A percentile compares a stretch with the other conserved stretches of the same genome.
phyloP scores from a whole-genome alignment of 2,329 filamentous ascomycete genomes.

The Fusarium sp. region DNA sequence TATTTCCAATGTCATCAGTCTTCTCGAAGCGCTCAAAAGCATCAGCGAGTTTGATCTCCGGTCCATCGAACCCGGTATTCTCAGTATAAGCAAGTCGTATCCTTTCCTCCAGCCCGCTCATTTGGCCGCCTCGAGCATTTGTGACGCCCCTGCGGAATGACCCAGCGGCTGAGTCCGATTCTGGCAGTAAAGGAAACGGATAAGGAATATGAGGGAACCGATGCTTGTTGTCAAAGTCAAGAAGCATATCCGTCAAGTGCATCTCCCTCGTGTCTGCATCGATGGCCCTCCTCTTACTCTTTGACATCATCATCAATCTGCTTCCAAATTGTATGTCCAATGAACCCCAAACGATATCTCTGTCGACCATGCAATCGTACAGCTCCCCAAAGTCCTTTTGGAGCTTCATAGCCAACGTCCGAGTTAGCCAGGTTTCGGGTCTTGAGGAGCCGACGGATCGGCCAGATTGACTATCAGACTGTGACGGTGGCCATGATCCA shows the following conservation, averaged over 20 bases:
- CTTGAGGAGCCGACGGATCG: conserved; percentile 44
- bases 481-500: conserved; percentile 65
- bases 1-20: conserved; percentile 57
- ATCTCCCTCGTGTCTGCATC: conserved; percentile 62
- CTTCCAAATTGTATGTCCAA: conserved; percentile 68
- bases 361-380: conserved; percentile 76
- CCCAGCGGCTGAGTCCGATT: conserved; percentile 51
- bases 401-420: conserved; percentile 64
- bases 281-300: conserved; percentile 56
- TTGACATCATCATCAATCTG: conserved; percentile 71
- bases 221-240: conserved; percentile 70
- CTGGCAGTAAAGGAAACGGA: conserved; percentile 72
- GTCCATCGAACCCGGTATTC: conserved; percentile 66
- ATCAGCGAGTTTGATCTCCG: conserved; percentile 66
- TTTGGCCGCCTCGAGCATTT: conserved; percentile 28
- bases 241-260: conserved; percentile 72
- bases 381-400: conserved; percentile 73
- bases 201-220: conserved; percentile 73
- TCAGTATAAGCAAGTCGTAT: conserved; percentile 67
- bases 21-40: conserved; percentile 67
- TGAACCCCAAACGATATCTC: conserved; percentile 72
- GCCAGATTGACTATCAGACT: neutral
- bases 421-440: conserved; percentile 68
- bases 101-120: conserved; percentile 54
- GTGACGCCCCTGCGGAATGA: conserved; percentile 49